Evolutionary conservation across 352 stramenopile genomes (phyloP), one percentile per base, ranked within the genome.

Genomic region (Peronospora belbahrii): DNA sequence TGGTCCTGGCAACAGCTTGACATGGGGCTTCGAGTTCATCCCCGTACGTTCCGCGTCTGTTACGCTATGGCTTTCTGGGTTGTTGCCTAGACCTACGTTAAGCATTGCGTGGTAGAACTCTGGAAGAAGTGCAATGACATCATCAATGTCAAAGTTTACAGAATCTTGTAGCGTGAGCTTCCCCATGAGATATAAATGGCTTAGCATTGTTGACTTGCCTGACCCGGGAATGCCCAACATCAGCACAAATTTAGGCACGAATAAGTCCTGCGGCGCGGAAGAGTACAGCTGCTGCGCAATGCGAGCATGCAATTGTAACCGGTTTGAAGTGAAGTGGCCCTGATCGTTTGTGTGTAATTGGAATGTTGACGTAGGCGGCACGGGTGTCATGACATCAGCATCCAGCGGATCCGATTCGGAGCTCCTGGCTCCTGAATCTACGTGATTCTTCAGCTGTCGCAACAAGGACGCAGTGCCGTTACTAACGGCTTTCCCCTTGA

Each of bases 21-120:
- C 43, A 18, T 43, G 47, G 1, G 38, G 27, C 18, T 64, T 62
- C 3, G 39, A 52, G 0, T 14, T 46, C 10, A 44, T 34, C 1
- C 39, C 34, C 8, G 46, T 37, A 20, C 46, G 33, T 44, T 69
- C 50, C 4, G 31, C 6, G 23, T 47, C 44, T 3, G 59, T 62
- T 6, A 46, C 45, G 25, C 49, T 65, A 25, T 55, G 49, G 13
- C 59, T 68, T 36, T 65, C 53, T 2, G 60, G 65, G 11, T 76
- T 65, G 31, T 88, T 90, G 23, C 79, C 76, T 5, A 88, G 42
- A 5, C 79, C 79, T 38, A 90, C 71, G 37, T 87, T 88, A 25
- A 90, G 74, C 79, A 88, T 85, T 4, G 79, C 66, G 49, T 88
- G 74, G 46, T 90, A 88, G 30, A 83, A 90, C 59, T 88, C 75